Evolutionary conservation across 208 protist species (phyloP).

Genomic region (Willaertia magna): DNA sequence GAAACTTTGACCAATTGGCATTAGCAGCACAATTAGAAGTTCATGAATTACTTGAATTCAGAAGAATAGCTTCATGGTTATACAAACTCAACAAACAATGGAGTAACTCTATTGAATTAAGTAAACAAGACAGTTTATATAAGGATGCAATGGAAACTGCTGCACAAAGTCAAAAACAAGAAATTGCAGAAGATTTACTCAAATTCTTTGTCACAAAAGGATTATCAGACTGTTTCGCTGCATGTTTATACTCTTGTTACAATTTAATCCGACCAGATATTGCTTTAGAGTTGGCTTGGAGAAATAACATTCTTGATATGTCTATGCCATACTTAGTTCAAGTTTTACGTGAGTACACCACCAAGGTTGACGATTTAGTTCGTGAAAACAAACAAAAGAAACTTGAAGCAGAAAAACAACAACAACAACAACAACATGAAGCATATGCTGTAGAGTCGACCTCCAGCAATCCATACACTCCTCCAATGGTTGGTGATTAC

Average conservation of each 20-base stretch:
- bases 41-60: constrained; percentile 97
- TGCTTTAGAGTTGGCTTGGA: constrained; percentile 96
- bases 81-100: constrained; percentile 82
- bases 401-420: neutral
- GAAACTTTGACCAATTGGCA: constrained; percentile 90
- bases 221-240: constrained; percentile 78
- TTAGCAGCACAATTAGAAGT: constrained; percentile 88
- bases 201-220: constrained; percentile 86
- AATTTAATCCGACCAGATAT: constrained; percentile 75
- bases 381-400: neutral
- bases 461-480: too few relatives aligned
- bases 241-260: constrained; percentile 94
- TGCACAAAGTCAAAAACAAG: constrained; percentile 70
- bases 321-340: constrained; percentile 99
- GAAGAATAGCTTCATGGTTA: constrained; percentile 91
- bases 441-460: too few relatives aligned
- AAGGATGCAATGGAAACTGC: constrained; percentile 96
- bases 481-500: neutral
- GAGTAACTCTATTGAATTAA: constrained; percentile 76
- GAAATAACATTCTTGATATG: constrained; percentile 87
- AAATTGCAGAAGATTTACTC: constrained; percentile 82
- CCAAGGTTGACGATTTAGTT: constrained; percentile 46
- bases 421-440: too few relatives aligned
- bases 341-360: constrained; percentile 75
- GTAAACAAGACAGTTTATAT: constrained; percentile 93